Base-by-base conservation (phyloP, 2,329 filamentous ascomycete genomes). In the Pseudopithomyces chartarum region DNA sequence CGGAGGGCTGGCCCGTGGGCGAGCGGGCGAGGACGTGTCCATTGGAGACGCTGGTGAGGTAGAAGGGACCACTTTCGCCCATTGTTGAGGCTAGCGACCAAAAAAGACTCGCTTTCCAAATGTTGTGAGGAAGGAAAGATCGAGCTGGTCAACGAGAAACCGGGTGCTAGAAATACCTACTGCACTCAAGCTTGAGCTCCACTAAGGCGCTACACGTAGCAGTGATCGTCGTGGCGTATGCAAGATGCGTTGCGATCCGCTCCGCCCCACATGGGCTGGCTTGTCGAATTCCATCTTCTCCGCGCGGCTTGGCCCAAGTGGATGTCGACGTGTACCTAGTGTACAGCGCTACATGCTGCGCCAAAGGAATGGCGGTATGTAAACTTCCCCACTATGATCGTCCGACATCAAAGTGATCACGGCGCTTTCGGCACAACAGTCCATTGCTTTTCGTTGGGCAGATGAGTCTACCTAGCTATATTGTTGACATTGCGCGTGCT, bases 1-100 rank as follows among this genome's bases (percentile, higher is more conserved):
- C 44, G n/a, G 44, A 47, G 17, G 44, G 44, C 22, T 47, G 44
- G 29, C 44, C 44, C 11, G 32, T 47, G n/a, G 44, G 44, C 12
- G 44, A 47, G 2, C 44, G 44, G 2, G 44, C 44, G 11, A 47
- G 44, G 44, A 47, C 44, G 29, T 34, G 29, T 8, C 44, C 44
- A 11, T 47, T 26, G n/a, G 44, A 26, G 8, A 47, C 29, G 44
- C 44, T 47, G 29, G 44, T 20, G 26, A 47, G 29, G n/a, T 47
- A 47, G 29, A 47, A 47, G 2, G 29, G 29, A 12, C 23, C 17
- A 20, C 13, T 17, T 34, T 47, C 44, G 12, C 29, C 17, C 44
- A 47, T 47, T 26, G 17, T 36, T 38, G 8, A 29, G 4, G 26
- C 26, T 29, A 29, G 26, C 26, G 8, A 29, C 26, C 26, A 4